phyloP scores from a whole-genome alignment of 768 basidiomycete genomes.

The Exidia glandulosa region DNA sequence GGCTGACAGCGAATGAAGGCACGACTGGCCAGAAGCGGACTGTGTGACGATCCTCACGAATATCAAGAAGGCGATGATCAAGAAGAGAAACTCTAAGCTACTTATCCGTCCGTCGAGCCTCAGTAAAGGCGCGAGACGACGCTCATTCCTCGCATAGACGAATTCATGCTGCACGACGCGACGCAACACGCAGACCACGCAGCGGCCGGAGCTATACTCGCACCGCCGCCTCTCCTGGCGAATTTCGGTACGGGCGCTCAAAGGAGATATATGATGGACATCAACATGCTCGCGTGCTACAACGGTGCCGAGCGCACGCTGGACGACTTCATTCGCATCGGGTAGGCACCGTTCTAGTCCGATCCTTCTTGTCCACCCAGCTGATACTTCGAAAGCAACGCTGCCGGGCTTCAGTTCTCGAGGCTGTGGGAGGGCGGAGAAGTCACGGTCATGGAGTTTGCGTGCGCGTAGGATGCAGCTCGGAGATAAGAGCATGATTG shows the following conservation, averaged over 20 bases:
- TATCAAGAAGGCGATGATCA: too few species aligned
- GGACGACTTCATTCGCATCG: conserved; percentile 27
- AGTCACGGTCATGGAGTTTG: conserved; percentile 10
- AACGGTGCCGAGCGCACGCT: conserved; percentile 35
- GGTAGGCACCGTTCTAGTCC: conserved; percentile 16
- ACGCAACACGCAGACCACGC: neutral
- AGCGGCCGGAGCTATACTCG: too few species aligned
- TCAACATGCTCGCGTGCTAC: conserved; percentile 33
- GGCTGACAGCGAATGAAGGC: too few species aligned
- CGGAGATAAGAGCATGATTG: too few species aligned
- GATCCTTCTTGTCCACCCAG: neutral
- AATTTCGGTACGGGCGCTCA: conserved; percentile 35
- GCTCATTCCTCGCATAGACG: too few species aligned
- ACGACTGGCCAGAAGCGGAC: too few species aligned
- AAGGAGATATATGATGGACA: conserved; percentile 31
- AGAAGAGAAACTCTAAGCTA: too few species aligned
- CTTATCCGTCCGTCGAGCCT: too few species aligned
- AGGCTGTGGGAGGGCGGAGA: conserved; percentile 29
- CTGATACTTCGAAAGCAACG: conserved; percentile 3
- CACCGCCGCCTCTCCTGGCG: conserved; percentile 35
- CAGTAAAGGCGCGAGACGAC: too few species aligned
- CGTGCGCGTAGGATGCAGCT: neutral
- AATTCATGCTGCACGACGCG: too few species aligned
- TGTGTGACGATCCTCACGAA: too few species aligned
- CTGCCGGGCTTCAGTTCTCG: conserved; percentile 24